Percentiles rank a stretch among this genome's conserved stretches.
These are phyloP conservation scores for Penicillium sp. DNA, from an alignment of 2,329 filamentous ascomycete species.

Conservation along the genomic window DNA sequence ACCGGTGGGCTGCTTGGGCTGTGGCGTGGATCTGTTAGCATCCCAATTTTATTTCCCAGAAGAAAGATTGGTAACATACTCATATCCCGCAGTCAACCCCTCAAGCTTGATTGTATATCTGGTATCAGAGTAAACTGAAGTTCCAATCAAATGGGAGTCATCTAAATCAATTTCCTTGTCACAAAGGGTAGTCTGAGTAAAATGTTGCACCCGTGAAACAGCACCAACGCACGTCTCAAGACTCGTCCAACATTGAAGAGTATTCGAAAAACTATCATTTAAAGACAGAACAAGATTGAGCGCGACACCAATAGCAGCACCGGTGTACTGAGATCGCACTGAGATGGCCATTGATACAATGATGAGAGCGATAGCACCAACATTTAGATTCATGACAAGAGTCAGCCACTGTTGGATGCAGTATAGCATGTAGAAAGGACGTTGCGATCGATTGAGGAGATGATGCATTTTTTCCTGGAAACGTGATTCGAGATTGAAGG, in stretches of 20 bases:
- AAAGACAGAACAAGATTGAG: slow-evolving; percentile 50
- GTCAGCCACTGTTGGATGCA: slow-evolving; percentile 47
- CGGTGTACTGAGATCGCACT: slow-evolving; percentile 33
- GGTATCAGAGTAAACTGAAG: not conserved
- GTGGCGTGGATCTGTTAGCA: not conserved
- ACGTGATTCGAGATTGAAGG: slow-evolving; percentile 33
- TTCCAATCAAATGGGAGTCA: not conserved
- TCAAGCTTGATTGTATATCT: not conserved
- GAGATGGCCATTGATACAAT: slow-evolving; percentile 5
- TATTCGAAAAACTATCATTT: too few species aligned
- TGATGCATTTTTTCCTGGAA: too few species aligned
- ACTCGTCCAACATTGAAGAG: slow-evolving; percentile 25
- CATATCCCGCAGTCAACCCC: not conserved
- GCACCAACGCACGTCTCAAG: not conserved
- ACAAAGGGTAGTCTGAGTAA: not conserved
- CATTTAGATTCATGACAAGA: slow-evolving; percentile 37
- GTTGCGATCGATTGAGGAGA: too few species aligned
- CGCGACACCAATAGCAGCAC: slow-evolving; percentile 49
- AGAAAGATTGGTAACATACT: not conserved
- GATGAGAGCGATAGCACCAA: slow-evolving; percentile 25
- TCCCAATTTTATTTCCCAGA: too few species aligned
- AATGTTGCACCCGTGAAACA: not conserved
- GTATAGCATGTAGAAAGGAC: slow-evolving; percentile 47
- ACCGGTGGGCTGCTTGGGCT: not conserved
- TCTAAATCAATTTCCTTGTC: not conserved